These are phyloP conservation scores for Euphorbia lathyris DNA, from an alignment of 345 rosid species.

Conservation along the genomic window DNA sequence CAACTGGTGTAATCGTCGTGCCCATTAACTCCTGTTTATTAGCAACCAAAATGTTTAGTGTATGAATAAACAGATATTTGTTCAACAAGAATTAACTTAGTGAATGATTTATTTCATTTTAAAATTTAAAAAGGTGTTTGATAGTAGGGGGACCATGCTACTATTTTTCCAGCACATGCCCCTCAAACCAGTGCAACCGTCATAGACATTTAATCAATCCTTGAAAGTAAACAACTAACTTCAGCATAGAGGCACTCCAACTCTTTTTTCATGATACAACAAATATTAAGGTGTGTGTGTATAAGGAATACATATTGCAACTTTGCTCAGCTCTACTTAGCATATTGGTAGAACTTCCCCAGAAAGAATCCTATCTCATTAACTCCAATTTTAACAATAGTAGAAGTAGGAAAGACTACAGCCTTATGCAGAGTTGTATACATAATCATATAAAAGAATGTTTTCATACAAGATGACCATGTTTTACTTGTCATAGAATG, in stretches of 20 bases:
- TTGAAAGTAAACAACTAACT: neutral
- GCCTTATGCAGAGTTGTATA: neutral
- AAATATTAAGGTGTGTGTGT: neutral
- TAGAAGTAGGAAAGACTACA: neutral
- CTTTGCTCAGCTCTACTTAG: neutral
- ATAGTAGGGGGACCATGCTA: too few relatives aligned
- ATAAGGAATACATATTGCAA: neutral
- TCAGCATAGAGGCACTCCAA: neutral
- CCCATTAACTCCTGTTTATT: slow-evolving; percentile 17
- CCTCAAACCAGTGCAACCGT: neutral
- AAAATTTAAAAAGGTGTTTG: too few relatives aligned
- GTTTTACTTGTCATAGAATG: neutral
- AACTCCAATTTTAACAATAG: neutral
- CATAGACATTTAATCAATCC: neutral
- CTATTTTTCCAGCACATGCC: neutral
- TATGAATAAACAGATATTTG: neutral
- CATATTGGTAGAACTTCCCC: neutral
- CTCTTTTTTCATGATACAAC: neutral
- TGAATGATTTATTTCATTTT: too few relatives aligned
- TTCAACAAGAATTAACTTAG: neutral
- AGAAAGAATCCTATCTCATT: neutral
- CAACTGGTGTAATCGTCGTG: slow-evolving; percentile 36
- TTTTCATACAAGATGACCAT: neutral
- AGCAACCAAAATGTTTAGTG: slow-evolving; percentile 4
- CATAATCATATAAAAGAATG: neutral